Evolutionary conservation across 2,329 filamentous ascomycete genomes (phyloP).

Genomic region (Hypomyces rosellus): DNA sequence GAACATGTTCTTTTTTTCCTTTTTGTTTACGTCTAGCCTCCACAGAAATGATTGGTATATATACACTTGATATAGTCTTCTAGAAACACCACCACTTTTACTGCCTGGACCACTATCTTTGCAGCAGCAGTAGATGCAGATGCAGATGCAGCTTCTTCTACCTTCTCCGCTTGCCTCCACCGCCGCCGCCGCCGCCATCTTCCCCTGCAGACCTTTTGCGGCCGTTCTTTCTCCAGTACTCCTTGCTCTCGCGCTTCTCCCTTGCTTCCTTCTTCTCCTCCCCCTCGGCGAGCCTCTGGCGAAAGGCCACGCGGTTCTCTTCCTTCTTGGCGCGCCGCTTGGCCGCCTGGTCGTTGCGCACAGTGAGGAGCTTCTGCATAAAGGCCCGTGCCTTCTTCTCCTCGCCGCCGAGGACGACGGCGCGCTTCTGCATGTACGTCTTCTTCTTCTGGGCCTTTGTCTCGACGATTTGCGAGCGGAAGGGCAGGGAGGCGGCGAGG

Average conservation of each 20-base stretch:
- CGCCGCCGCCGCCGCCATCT: conserved; percentile 27
- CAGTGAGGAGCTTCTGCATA: conserved; percentile 86
- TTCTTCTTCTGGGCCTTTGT: conserved; percentile 73
- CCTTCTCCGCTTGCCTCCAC: conserved; percentile 29
- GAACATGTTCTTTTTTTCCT: not conserved
- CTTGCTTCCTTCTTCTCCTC: conserved; percentile 78
- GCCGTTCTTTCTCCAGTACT: conserved; percentile 89
- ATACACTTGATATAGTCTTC: conserved; percentile 9
- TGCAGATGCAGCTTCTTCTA: conserved; percentile 9
- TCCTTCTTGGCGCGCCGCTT: conserved; percentile 84
- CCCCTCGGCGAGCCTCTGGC: conserved; percentile 74
- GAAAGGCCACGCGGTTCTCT: conserved; percentile 71
- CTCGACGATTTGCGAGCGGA: conserved; percentile 80
- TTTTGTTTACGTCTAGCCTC: not conserved
- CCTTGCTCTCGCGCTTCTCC: conserved; percentile 86
- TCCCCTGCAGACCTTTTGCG: conserved; percentile 52
- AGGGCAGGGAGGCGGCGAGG: conserved; percentile 78
- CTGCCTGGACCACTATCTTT: too few relatives aligned
- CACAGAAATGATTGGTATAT: conserved; percentile 17
- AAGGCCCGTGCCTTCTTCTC: conserved; percentile 84
- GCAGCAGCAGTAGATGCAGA: too few relatives aligned
- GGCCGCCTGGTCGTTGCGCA: conserved; percentile 84
- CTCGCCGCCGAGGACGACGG: conserved; percentile 77
- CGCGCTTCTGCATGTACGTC: conserved; percentile 93
- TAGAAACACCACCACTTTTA: too few relatives aligned